Evolutionary conservation across 257 asterid genomes (phyloP), one percentile per base, ranked within the genome.

Genomic region (Ocimum tenuiflorum): DNA sequence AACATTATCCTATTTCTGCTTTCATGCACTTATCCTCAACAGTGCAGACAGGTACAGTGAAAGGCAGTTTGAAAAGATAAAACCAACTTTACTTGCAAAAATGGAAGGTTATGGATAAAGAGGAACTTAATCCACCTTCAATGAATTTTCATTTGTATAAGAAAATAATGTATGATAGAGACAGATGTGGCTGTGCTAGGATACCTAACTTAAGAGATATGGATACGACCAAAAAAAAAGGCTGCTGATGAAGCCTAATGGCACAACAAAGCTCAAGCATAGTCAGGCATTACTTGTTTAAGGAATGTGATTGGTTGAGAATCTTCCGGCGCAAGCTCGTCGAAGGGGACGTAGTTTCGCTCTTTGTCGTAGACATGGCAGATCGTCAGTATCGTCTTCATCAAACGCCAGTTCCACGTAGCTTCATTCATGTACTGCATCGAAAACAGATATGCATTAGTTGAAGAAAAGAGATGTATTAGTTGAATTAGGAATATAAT

Each of bases 381-480:
- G 14, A 79, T 78, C 0, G 97, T 94, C 81, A 94, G 45, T 79
- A 94, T 88, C 0, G 96, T 86, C 94, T 86, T 94, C 99, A 90
- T 94, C 78, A 94, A 69, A 19, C 95, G 91, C 97, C 99, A 90
- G 76, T 90, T 94, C 99, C 99, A 94, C 7, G 87, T 61, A 23
- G 96, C 99, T 80, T 94, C 95, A 7, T 94, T 94, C 84, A 94
- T 38, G 79, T 94, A 90, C 99, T 92, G 69, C 77, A 57, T 15
- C 6, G 12, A 7, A 24, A 70, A 42, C 11, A 15, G 36, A 46
- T 35, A 22, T 42, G 1, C n/a, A n/a, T n/a, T n/a, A n/a, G n/a
- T 27, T 27, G 31, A 27, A 27, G 57, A 48, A 29, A 11, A 46
- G 22, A n/a, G n/a, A n/a, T n/a, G n/a, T n/a, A n/a, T n/a, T n/a